A percentile compares a stretch with the other conserved stretches of the same genome.
Conservation (phyloP, 2,329 filamentous ascomycete species). For the Alternaria rosae region DNA sequence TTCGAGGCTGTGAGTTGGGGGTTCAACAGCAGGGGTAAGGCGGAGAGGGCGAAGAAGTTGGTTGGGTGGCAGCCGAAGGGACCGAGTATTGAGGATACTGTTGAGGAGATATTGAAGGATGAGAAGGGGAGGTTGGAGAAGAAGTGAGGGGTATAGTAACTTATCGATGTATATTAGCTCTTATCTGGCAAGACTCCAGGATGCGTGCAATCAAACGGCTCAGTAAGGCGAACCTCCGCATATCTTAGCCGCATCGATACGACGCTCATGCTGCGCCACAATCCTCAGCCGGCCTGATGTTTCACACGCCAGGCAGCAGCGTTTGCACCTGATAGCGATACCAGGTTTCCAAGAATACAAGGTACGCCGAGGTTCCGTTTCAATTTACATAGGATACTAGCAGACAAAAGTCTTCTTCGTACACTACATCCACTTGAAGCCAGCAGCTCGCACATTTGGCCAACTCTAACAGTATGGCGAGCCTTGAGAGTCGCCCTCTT, state of each 20-base stretch:
- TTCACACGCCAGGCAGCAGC: neutral
- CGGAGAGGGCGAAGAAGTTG: constrained; percentile 61
- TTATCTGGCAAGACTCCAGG: neutral
- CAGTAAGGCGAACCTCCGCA: neutral
- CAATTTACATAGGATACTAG: neutral
- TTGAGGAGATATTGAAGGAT: constrained; percentile 33
- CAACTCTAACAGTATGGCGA: neutral
- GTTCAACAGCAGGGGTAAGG: constrained; percentile 64
- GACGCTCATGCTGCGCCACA: neutral
- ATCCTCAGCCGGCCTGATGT: neutral
- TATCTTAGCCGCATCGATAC: neutral
- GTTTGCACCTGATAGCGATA: neutral
- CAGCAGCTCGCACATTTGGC: neutral
- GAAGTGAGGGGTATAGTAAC: neutral
- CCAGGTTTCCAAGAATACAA: neutral
- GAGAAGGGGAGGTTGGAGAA: constrained; percentile 17
- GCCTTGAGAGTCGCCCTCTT: neutral
- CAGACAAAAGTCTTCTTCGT: no score
- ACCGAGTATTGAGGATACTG: constrained; percentile 57
- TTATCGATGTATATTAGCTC: neutral
- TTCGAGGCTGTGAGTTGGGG: constrained; percentile 66
- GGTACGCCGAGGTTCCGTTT: neutral
- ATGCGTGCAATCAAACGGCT: neutral
- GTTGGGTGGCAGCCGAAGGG: constrained; percentile 63
- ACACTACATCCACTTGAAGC: no score